phyloP scores from a whole-genome alignment of 495 filamentous ascomycete genomes.

The Daldinia concentrica region DNA sequence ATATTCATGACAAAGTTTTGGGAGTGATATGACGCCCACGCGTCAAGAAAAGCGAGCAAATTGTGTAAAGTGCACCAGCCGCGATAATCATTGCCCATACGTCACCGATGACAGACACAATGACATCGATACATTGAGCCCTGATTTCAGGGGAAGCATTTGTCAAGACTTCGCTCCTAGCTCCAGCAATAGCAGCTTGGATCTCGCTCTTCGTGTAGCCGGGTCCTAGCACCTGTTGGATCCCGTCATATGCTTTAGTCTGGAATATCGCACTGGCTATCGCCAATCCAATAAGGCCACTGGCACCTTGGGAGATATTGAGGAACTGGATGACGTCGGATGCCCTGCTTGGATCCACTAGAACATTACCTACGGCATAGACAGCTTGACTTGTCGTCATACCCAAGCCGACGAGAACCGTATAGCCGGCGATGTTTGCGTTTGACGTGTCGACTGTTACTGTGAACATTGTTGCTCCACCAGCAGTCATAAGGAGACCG shows the following conservation, averaged over 20 bases:
- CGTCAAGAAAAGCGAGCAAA: not conserved
- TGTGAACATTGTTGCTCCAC: not conserved
- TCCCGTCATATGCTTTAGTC: not conserved
- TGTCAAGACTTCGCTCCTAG: not conserved
- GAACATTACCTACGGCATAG: not conserved
- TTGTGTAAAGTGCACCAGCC: not conserved
- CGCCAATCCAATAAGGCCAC: not conserved
- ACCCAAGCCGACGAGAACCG: not conserved
- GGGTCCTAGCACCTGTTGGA: not conserved
- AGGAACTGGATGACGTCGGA: not conserved
- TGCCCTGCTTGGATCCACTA: not conserved
- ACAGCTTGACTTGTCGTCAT: not conserved
- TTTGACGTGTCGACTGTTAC: not conserved
- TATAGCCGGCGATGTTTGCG: not conserved
- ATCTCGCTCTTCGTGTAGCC: not conserved
- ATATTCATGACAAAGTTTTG: not conserved
- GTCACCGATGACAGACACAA: not conserved
- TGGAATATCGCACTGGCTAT: not conserved
- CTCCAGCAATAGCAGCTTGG: not conserved
- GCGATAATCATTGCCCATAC: not conserved
- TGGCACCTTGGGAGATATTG: not conserved
- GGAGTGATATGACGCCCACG: not conserved
- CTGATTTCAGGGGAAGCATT: not conserved
- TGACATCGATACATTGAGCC: not conserved
- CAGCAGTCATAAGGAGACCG: not conserved